A percentile compares a stretch with the other conserved stretches of the same genome.
Conservation (phyloP, 2,329 filamentous ascomycete species). For the Phoma sp. region DNA sequence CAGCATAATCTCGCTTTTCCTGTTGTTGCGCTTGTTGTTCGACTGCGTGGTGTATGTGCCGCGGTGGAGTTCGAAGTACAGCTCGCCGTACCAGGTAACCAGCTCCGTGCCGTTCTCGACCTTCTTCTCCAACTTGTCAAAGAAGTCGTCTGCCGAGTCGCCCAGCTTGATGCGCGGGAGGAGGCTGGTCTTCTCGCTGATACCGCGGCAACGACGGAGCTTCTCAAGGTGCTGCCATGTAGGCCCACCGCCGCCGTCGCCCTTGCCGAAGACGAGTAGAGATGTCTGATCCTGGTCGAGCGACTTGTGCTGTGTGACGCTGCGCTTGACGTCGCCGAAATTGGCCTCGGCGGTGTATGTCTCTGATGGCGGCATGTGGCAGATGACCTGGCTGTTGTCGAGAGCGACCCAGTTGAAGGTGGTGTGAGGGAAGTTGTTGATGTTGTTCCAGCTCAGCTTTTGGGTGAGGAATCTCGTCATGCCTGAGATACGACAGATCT, state of each 20-base stretch:
- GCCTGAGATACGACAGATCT: constrained; percentile 89
- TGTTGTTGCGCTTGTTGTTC: constrained; percentile 96
- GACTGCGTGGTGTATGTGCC: constrained; percentile 97
- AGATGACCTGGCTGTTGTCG: constrained; percentile 94
- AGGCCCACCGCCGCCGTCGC: constrained; percentile 92
- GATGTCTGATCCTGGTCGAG: constrained; percentile 92
- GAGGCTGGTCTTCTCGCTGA: constrained; percentile 83
- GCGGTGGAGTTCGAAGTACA: constrained; percentile 97
- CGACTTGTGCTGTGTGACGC: constrained; percentile 90
- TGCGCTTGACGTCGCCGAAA: constrained; percentile 91
- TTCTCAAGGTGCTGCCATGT: constrained; percentile 96
- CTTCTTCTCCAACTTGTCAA: constrained; percentile 82
- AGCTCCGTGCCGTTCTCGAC: constrained; percentile 70
- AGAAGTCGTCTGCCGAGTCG: constrained; percentile 91
- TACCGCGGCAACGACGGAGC: constrained; percentile 86
- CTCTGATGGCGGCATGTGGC: constrained; percentile 95
- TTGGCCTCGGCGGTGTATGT: constrained; percentile 95
- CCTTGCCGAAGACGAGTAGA: constrained; percentile 92
- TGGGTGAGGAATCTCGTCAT: constrained; percentile 98
- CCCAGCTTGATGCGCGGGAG: constrained; percentile 90
- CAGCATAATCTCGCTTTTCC: constrained; percentile 82
- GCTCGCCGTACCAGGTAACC: constrained; percentile 95
- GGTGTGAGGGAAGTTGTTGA: constrained; percentile 98
- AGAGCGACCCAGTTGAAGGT: constrained; percentile 98
- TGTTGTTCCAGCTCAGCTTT: constrained; percentile 99